Conservation (phyloP, 257 asterid species). For the Gentiana macrophylla region DNA sequence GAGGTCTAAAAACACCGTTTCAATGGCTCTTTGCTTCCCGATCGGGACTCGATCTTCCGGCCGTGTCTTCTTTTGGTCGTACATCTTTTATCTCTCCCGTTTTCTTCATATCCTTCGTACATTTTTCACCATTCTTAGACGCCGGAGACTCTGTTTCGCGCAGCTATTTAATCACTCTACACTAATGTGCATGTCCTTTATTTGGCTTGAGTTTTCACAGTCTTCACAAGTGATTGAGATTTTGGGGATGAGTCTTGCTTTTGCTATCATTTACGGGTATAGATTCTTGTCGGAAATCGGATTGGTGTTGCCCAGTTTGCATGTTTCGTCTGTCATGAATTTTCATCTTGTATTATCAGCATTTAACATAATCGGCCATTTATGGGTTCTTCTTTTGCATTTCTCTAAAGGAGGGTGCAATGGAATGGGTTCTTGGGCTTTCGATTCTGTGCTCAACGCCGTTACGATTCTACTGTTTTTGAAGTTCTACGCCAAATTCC, state of each 20-base stretch:
- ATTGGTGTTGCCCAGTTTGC: slow-evolving; percentile 22
- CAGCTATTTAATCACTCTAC: slow-evolving; percentile 42
- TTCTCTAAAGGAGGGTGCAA: slow-evolving; percentile 70
- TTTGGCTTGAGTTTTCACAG: slow-evolving; percentile 81
- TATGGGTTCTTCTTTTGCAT: slow-evolving; percentile 49
- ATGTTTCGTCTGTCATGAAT: slow-evolving; percentile 31
- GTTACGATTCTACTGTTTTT: slow-evolving; percentile 27
- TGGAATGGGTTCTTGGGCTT: slow-evolving; percentile 81
- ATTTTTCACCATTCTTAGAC: slow-evolving; percentile 21
- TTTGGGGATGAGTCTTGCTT: slow-evolving; percentile 34
- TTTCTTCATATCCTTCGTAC: slow-evolving; percentile 49
- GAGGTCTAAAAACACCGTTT: slow-evolving; percentile 49
- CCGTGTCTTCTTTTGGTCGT: slow-evolving; percentile 80
- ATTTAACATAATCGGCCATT: slow-evolving; percentile 36
- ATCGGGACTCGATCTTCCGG: slow-evolving; percentile 82
- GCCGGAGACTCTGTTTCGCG: slow-evolving; percentile 22
- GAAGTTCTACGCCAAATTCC: slow-evolving; percentile 29
- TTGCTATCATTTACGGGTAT: slow-evolving; percentile 32
- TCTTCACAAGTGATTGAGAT: slow-evolving; percentile 61
- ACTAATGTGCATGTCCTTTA: slow-evolving; percentile 41
- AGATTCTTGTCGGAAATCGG: slow-evolving; percentile 46
- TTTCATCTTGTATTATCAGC: slow-evolving; percentile 35
- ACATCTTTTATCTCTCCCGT: slow-evolving; percentile 57
- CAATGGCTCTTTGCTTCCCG: slow-evolving; percentile 83
- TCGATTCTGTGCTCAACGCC: slow-evolving; percentile 45